A percentile compares a stretch with the other conserved stretches of the same genome.
Conservation (phyloP, 306 rosid genomes). For the Vigna mungo region DNA sequence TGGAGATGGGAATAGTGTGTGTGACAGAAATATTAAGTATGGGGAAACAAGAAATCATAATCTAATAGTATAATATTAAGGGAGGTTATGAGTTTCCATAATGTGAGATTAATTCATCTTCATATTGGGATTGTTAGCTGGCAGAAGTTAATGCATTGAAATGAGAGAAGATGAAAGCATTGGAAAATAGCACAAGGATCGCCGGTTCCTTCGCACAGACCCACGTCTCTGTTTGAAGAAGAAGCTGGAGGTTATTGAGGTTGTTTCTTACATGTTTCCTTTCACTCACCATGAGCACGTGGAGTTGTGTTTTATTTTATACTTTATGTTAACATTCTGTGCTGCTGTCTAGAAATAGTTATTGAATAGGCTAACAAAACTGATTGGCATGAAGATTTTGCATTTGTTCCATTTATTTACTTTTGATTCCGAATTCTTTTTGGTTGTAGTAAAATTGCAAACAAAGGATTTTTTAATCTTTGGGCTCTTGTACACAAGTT, state of each 20-base stretch:
- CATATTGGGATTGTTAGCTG: conserved; percentile 80
- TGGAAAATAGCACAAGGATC: conserved; percentile 60
- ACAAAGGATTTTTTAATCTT: conserved; percentile 4
- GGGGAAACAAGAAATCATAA: conserved; percentile 44
- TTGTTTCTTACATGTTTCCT: conserved; percentile 58
- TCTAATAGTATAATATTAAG: conserved; percentile 33
- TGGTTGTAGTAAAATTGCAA: not conserved
- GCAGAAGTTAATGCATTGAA: conserved; percentile 54
- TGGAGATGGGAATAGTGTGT: conserved; percentile 42
- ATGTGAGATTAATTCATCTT: conserved; percentile 30
- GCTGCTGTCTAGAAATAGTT: conserved; percentile 31
- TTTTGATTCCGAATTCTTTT: conserved; percentile 13
- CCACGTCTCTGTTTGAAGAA: conserved; percentile 60
- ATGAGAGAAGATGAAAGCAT: conserved; percentile 33
- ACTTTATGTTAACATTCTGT: conserved; percentile 48
- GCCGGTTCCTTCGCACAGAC: conserved; percentile 67
- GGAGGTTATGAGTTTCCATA: conserved; percentile 22
- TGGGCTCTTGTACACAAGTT: not conserved
- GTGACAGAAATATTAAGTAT: conserved; percentile 28
- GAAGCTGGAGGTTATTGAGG: conserved; percentile 30
- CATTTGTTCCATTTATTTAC: conserved; percentile 7
- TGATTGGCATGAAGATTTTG: conserved; percentile 39
- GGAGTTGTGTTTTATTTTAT: conserved; percentile 44
- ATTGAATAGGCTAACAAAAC: conserved; percentile 28
- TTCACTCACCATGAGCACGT: conserved; percentile 49